A percentile compares a stretch with the other conserved stretches of the same genome.
Conservation (phyloP, 331 rosid genomes). For the Cydonia oblonga region DNA sequence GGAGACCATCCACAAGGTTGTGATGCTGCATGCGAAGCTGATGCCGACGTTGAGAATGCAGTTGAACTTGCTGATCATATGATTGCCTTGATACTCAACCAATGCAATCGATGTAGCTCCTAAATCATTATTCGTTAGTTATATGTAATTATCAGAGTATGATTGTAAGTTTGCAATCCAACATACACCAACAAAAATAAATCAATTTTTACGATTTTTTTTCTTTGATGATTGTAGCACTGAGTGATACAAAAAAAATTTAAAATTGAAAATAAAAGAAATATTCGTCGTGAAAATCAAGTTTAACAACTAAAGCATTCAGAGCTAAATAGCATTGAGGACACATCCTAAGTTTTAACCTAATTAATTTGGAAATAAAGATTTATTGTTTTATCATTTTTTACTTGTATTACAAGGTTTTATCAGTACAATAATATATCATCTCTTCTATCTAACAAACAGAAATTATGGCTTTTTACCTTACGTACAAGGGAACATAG, state of each 20-base stretch:
- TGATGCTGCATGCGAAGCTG: constrained; percentile 31
- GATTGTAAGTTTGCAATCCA: no score
- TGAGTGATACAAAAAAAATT: no score
- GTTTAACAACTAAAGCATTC: no score
- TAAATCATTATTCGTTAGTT: no score
- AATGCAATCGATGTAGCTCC: no score
- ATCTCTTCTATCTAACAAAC: background rate
- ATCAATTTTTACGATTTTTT: no score
- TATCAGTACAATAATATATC: background rate
- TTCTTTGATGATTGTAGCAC: no score
- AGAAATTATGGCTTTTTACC: background rate
- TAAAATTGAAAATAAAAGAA: no score
- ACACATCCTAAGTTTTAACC: background rate
- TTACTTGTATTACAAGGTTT: background rate
- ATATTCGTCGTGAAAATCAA: no score
- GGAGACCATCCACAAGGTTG: constrained; percentile 35
- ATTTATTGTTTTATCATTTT: background rate
- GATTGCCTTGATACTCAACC: no score
- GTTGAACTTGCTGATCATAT: constrained; percentile 29
- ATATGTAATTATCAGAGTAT: no score
- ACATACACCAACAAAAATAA: background rate
- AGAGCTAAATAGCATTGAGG: no score
- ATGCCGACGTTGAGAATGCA: constrained; percentile 22
- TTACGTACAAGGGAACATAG: background rate
- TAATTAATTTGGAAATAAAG: background rate